Conservation (phyloP, 2,329 filamentous ascomycete species). For the Ascochyta viciae-villosae region DNA sequence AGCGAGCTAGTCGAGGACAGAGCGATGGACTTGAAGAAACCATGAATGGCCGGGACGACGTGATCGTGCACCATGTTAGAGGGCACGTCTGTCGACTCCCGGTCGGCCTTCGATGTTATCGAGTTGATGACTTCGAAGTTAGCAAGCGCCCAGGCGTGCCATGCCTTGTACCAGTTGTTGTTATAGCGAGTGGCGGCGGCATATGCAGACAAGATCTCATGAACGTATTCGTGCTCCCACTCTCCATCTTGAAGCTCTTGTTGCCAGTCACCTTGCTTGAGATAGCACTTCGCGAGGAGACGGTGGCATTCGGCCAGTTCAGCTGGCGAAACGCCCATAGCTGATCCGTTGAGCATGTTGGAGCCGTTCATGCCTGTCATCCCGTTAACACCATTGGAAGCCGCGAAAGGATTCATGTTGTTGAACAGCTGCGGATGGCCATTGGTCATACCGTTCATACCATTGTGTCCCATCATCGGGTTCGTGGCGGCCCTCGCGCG, state of each 20-base stretch:
- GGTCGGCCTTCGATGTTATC: constrained; percentile 71
- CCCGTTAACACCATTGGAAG: constrained; percentile 59
- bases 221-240: constrained; percentile 85
- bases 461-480: constrained; percentile 43
- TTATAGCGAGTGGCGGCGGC: constrained; percentile 92
- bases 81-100: constrained; percentile 64
- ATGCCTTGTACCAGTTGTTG: constrained; percentile 96
- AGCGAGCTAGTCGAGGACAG: constrained; percentile 90
- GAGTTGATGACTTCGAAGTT: constrained; percentile 98
- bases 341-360: constrained; percentile 37
- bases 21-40: constrained; percentile 97
- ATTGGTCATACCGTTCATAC: constrained; percentile 54
- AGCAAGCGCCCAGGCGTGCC: constrained; percentile 97
- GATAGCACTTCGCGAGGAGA: constrained; percentile 91
- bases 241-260: constrained; percentile 83
- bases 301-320: constrained; percentile 65
- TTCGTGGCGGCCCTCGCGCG: constrained; percentile 44
- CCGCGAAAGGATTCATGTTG: constrained; percentile 47
- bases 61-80: constrained; percentile 79
- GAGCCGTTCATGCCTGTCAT: constrained; percentile 52
- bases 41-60: constrained; percentile 91
- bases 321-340: constrained; percentile 33
- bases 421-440: constrained; percentile 45
- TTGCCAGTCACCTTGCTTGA: constrained; percentile 97
- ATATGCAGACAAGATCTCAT: constrained; percentile 91